Conservation (phyloP, 2,329 filamentous ascomycete species). For the Phialophora chinensis region DNA sequence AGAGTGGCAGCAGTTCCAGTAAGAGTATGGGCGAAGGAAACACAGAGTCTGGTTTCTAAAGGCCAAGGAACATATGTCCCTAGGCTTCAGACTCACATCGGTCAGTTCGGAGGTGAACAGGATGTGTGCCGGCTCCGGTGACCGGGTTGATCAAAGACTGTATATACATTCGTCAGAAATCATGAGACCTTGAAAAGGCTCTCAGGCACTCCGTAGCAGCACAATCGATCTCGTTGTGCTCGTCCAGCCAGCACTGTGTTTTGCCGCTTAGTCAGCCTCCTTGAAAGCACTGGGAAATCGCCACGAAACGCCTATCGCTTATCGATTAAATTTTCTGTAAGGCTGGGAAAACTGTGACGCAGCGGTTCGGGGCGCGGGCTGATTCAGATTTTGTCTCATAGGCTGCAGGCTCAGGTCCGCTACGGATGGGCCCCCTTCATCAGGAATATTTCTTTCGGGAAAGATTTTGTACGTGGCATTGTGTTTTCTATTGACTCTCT, state of each 20-base stretch:
- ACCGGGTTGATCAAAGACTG: neutral
- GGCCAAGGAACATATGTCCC: neutral
- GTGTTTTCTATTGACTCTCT: constrained; percentile 12
- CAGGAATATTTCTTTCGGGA: constrained; percentile 9
- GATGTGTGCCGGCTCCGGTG: neutral
- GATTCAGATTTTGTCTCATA: constrained; percentile 29
- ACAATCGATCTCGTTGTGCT: too few species aligned
- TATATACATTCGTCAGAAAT: constrained; percentile 8
- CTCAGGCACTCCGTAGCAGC: too few species aligned
- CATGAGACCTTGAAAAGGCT: neutral
- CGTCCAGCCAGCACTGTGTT: neutral
- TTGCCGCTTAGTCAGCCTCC: constrained; percentile 6
- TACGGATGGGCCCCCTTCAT: neutral
- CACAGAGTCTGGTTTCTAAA: constrained; percentile 66
- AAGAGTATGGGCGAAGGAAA: constrained; percentile 96
- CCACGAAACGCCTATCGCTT: constrained; percentile 19
- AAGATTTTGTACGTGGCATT: constrained; percentile 5
- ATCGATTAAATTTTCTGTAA: constrained; percentile 28
- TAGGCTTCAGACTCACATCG: neutral
- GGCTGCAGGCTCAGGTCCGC: neutral
- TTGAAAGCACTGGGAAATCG: neutral
- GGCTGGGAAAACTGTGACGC: constrained; percentile 25
- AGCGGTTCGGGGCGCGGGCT: constrained; percentile 23
- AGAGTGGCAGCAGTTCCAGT: constrained; percentile 86
- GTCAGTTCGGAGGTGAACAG: neutral